phyloP scores from a whole-genome alignment of 306 rosid genomes.

The Vigna nakashimae region DNA sequence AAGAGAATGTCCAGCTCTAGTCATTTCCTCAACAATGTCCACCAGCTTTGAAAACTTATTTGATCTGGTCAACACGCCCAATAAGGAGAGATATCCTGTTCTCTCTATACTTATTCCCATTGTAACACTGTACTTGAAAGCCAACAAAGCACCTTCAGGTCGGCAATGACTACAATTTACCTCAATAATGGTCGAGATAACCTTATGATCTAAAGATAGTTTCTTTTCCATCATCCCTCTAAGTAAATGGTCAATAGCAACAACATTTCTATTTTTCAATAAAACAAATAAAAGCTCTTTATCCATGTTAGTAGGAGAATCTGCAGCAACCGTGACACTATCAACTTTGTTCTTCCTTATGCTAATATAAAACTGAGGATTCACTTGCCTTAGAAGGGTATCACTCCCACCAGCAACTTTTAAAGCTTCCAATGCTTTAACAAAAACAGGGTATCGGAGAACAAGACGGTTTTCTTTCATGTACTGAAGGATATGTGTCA shows the following conservation, averaged over 20 bases:
- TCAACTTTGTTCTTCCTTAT: slow-evolving; percentile 46
- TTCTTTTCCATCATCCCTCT: slow-evolving; percentile 57
- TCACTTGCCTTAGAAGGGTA: slow-evolving; percentile 73
- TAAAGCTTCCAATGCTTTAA: slow-evolving; percentile 63
- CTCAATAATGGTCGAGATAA: slow-evolving; percentile 66
- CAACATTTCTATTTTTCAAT: slow-evolving; percentile 62
- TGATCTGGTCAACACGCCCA: slow-evolving; percentile 69
- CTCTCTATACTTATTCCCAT: slow-evolving; percentile 56
- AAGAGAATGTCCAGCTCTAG: slow-evolving; percentile 67
- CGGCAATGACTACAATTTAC: slow-evolving; percentile 58
- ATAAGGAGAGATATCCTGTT: slow-evolving; percentile 63
- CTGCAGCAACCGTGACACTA: slow-evolving; percentile 31
- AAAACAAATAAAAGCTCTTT: slow-evolving; percentile 59
- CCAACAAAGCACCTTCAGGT: slow-evolving; percentile 71
- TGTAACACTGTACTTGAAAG: slow-evolving; percentile 61
- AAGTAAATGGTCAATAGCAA: slow-evolving; percentile 65
- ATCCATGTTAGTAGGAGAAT: slow-evolving; percentile 47
- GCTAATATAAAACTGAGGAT: slow-evolving; percentile 63
- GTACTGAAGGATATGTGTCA: slow-evolving; percentile 63
- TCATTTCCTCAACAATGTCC: slow-evolving; percentile 63
- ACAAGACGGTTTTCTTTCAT: slow-evolving; percentile 76
- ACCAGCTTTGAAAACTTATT: slow-evolving; percentile 55
- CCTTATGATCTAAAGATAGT: slow-evolving; percentile 50
- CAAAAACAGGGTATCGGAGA: slow-evolving; percentile 75
- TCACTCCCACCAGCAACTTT: slow-evolving; percentile 59